Percentiles rank a stretch among this genome's conserved stretches.
phyloP scores from a whole-genome alignment of 208 protist genomes.

The Wallacemonas sp. region DNA sequence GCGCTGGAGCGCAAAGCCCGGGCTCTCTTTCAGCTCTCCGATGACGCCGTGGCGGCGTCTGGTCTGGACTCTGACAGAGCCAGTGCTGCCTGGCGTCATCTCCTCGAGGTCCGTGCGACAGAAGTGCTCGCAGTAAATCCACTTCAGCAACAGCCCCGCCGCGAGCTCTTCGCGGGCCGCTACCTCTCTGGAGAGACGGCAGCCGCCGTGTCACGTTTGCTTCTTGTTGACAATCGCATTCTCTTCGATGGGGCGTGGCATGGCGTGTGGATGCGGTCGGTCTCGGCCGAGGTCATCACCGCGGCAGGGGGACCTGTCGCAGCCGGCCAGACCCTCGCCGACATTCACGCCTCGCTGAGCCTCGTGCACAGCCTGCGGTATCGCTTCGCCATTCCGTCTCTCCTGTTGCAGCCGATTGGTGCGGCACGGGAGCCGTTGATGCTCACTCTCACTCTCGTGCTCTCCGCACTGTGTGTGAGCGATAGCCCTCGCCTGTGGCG shows the following conservation, averaged over 20 bases:
- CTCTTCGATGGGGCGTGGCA: constrained; percentile 28
- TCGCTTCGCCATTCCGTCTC: constrained; percentile 51
- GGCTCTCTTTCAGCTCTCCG: neutral
- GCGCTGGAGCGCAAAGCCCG: constrained; percentile 21
- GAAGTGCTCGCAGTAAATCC: constrained; percentile 39
- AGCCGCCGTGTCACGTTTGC: constrained; percentile 50
- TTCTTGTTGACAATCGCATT: constrained; percentile 43
- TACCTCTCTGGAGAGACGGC: constrained; percentile 52
- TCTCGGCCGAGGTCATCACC: neutral
- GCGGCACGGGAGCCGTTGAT: constrained; percentile 31
- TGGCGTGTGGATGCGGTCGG: constrained; percentile 36
- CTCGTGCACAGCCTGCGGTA: constrained; percentile 49
- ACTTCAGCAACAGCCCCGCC: constrained; percentile 48
- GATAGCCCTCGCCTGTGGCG: constrained; percentile 15
- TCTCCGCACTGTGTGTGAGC: constrained; percentile 40
- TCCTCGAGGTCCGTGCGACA: constrained; percentile 6
- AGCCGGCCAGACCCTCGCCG: neutral
- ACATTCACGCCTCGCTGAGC: constrained; percentile 14
- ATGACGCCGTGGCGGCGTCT: neutral
- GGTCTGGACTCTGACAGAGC: neutral
- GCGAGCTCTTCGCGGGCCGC: constrained; percentile 44
- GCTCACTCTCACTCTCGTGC: constrained; percentile 38
- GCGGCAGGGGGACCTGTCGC: neutral
- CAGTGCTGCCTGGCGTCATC: neutral
- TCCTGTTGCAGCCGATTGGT: constrained; percentile 26